phyloP scores from a whole-genome alignment of 169 alveolate species.

The Cryptosporidium meleagridis region DNA sequence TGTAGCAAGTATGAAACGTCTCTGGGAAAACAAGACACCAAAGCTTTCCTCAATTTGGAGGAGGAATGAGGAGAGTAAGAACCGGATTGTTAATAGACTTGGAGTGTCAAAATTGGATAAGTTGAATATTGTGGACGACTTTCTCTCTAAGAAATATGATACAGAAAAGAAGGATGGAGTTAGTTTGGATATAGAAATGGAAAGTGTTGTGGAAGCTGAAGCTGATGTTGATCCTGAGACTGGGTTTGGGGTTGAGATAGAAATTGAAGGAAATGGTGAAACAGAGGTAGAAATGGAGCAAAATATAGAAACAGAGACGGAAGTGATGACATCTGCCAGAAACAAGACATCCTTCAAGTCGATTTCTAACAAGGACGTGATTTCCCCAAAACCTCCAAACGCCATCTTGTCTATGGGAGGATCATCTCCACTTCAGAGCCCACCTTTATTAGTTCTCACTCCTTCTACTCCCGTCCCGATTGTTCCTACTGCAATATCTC shows the following conservation, averaged over 20 bases:
- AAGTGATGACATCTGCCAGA: neutral
- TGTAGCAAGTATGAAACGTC: slow-evolving; percentile 66
- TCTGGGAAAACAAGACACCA: slow-evolving; percentile 71
- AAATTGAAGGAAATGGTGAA: neutral
- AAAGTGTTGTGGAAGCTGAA: too few species aligned
- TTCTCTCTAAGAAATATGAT: neutral
- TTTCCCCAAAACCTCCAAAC: slow-evolving; percentile 10
- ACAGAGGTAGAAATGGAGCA: neutral
- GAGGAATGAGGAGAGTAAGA: slow-evolving; percentile 19
- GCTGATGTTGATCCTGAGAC: too few species aligned
- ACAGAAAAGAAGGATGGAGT: neutral
- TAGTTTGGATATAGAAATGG: neutral
- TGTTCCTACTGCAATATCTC: neutral
- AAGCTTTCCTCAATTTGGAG: slow-evolving; percentile 52
- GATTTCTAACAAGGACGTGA: neutral
- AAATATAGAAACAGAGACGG: neutral
- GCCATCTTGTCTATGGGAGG: slow-evolving; percentile 22
- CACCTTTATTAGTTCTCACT: slow-evolving; percentile 51
- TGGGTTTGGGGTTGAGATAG: neutral
- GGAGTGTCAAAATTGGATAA: slow-evolving; percentile 5
- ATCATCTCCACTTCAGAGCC: slow-evolving; percentile 52
- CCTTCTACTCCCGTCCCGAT: slow-evolving; percentile 68
- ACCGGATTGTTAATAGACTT: neutral
- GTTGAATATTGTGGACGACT: slow-evolving; percentile 1
- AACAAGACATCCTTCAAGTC: neutral